Conservation (phyloP, 2,329 filamentous ascomycete species). For the Pestalotiopsis sp. region DNA sequence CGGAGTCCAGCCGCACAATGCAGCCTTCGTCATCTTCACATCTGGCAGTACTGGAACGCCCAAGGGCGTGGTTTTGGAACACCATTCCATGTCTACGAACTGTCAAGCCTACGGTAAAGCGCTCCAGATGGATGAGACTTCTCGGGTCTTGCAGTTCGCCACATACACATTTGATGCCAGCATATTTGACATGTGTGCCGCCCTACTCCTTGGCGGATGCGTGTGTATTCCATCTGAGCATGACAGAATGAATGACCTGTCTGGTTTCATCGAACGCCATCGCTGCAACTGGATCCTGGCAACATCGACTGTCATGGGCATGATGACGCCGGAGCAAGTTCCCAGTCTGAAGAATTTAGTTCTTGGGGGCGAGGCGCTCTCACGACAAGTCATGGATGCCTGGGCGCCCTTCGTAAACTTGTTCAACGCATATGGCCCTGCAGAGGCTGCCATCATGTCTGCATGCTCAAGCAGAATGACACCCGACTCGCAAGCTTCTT, state of each 20-base stretch:
- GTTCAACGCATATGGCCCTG: conserved; percentile 27
- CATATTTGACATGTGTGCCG: conserved; percentile 40
- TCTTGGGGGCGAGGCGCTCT: conserved; percentile 29
- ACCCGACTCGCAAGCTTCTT: background rate
- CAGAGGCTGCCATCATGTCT: conserved; percentile 19
- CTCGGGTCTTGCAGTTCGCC: conserved; percentile 31
- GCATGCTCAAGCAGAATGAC: background rate
- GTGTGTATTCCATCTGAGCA: conserved; percentile 43
- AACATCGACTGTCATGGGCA: conserved; percentile 29
- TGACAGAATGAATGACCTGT: conserved; percentile 39
- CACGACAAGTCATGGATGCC: conserved; percentile 20
- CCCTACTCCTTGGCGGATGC: conserved; percentile 40
- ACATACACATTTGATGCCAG: conserved; percentile 44
- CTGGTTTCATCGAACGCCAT: conserved; percentile 27
- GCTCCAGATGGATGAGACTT: conserved; percentile 21
- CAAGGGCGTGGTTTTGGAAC: conserved; percentile 22
- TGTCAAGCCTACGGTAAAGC: conserved; percentile 3
- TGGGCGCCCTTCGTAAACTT: conserved; percentile 24
- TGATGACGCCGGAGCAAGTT: conserved; percentile 25
- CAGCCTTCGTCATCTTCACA: conserved; percentile 22
- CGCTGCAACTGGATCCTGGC: conserved; percentile 27
- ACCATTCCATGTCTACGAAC: conserved; percentile 15
- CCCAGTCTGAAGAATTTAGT: conserved; percentile 26
- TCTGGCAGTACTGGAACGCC: conserved; percentile 23
- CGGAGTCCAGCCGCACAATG: conserved; percentile 15